A percentile compares a stretch with the other conserved stretches of the same genome.
Conservation (phyloP, 371 early-diverging fungal genomes). For the Lichtheimia hyalospora region DNA sequence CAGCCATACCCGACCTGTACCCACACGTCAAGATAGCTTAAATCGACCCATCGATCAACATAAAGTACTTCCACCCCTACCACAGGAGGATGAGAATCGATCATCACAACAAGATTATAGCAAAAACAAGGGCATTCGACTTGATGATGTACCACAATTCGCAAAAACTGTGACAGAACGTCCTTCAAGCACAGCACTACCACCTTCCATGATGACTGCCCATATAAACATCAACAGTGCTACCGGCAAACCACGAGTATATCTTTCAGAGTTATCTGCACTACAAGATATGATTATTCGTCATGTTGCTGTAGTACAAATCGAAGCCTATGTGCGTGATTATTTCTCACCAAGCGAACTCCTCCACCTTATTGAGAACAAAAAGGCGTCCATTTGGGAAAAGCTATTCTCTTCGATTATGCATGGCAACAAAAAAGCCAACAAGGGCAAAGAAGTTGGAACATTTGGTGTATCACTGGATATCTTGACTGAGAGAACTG, state of each 20-base stretch:
- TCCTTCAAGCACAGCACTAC: not conserved
- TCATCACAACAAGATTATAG: not conserved
- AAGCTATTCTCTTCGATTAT: slow-evolving; percentile 68
- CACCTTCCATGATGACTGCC: not conserved
- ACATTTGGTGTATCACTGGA: slow-evolving; percentile 53
- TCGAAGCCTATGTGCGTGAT: slow-evolving; percentile 72
- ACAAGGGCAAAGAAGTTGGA: slow-evolving; percentile 57
- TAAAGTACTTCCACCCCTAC: slow-evolving; percentile 16
- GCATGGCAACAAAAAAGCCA: slow-evolving; percentile 47
- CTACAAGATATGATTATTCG: slow-evolving; percentile 85
- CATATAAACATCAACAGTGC: slow-evolving; percentile 4
- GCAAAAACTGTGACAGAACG: slow-evolving; percentile 4
- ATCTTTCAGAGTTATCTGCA: slow-evolving; percentile 81
- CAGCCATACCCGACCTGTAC: slow-evolving; percentile 11
- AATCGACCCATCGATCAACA: slow-evolving; percentile 22
- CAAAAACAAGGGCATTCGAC: slow-evolving; percentile 4
- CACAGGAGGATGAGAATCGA: not conserved
- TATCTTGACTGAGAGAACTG: slow-evolving; percentile 57
- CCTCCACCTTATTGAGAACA: slow-evolving; percentile 67
- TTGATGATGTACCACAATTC: slow-evolving; percentile 4
- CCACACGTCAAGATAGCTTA: slow-evolving; percentile 37
- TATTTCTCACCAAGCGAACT: slow-evolving; percentile 67
- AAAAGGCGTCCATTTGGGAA: slow-evolving; percentile 74
- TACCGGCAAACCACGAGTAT: slow-evolving; percentile 38
- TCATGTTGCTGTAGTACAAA: slow-evolving; percentile 79